Percentiles rank a stretch among this genome's conserved stretches.
These are phyloP conservation scores for Lenwebbia sp. DNA, from an alignment of 345 rosid genomes.

Conservation along the genomic window DNA sequence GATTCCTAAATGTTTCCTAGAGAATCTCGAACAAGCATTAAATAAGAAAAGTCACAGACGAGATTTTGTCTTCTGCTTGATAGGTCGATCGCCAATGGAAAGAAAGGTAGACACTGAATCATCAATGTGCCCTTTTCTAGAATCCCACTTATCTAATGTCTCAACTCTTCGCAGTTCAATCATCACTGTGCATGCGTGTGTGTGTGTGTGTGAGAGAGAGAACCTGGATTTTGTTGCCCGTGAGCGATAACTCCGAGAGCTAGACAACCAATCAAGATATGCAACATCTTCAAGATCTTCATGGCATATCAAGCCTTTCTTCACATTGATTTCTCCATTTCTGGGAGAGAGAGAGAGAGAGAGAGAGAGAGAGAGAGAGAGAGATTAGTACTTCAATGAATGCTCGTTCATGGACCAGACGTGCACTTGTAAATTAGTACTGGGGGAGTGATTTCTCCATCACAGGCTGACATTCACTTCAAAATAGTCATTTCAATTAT, in stretches of 20 bases:
- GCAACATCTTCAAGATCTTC: not conserved
- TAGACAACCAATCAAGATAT: not conserved
- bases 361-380: no score
- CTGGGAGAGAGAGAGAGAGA: not conserved
- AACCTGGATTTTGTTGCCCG: not conserved
- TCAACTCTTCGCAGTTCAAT: not conserved
- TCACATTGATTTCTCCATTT: no score
- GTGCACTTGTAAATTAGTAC: not conserved
- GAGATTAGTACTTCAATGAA: no score
- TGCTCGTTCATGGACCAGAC: no score
- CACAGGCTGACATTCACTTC: no score
- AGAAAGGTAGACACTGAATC: not conserved
- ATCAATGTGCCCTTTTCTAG: not conserved
- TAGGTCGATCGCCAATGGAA: not conserved
- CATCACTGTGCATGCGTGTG: accelerated
- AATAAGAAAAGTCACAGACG: no score
- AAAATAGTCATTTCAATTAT: no score
- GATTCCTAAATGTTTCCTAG: not conserved
- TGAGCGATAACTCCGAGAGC: not conserved
- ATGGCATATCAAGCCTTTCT: not conserved
- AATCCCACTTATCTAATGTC: not conserved
- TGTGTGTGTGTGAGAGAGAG: not conserved
- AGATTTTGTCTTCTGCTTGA: not conserved
- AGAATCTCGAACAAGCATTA: not conserved
- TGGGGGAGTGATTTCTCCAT: no score